A percentile compares a stretch with the other conserved stretches of the same genome.
phyloP scores from a whole-genome alignment of 345 rosid species.

The Sisymbrium altissimum region DNA sequence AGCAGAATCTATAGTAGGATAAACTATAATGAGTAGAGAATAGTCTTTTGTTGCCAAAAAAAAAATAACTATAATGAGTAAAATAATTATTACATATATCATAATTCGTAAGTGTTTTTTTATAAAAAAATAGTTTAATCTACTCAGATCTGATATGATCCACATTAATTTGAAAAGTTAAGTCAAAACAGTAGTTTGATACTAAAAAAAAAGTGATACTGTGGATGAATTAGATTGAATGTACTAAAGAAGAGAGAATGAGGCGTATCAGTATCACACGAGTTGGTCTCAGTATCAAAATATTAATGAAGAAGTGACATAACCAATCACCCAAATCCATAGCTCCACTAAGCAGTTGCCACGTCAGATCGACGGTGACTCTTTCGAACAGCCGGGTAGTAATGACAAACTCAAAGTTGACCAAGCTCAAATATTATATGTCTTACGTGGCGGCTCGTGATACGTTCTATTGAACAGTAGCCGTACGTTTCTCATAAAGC shows the following conservation, averaged over 20 bases:
- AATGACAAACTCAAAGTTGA: slow-evolving; percentile 26
- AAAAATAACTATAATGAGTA: too few relatives aligned
- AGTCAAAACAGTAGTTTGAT: background rate
- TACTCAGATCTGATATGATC: background rate
- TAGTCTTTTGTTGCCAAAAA: too few relatives aligned
- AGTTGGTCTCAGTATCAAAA: background rate
- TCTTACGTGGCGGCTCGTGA: slow-evolving; percentile 2
- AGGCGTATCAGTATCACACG: background rate
- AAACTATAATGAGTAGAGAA: too few relatives aligned
- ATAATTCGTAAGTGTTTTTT: too few relatives aligned
- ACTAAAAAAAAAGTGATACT: background rate
- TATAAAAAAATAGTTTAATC: too few relatives aligned
- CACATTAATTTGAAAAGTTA: background rate
- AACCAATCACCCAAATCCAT: background rate
- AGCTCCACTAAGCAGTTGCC: slow-evolving; percentile 17
- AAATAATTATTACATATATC: too few relatives aligned
- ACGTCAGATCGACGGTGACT: slow-evolving; percentile 23
- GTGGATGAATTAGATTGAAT: background rate
- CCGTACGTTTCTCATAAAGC: slow-evolving; percentile 11
- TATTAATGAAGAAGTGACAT: background rate
- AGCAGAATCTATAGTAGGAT: too few relatives aligned
- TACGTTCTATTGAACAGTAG: background rate
- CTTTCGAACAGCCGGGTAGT: slow-evolving; percentile 16
- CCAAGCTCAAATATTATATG: background rate
- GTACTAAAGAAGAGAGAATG: background rate